These are phyloP conservation scores for Ilex aquifolium DNA, from an alignment of 257 asterid species.

Conservation along the genomic window DNA sequence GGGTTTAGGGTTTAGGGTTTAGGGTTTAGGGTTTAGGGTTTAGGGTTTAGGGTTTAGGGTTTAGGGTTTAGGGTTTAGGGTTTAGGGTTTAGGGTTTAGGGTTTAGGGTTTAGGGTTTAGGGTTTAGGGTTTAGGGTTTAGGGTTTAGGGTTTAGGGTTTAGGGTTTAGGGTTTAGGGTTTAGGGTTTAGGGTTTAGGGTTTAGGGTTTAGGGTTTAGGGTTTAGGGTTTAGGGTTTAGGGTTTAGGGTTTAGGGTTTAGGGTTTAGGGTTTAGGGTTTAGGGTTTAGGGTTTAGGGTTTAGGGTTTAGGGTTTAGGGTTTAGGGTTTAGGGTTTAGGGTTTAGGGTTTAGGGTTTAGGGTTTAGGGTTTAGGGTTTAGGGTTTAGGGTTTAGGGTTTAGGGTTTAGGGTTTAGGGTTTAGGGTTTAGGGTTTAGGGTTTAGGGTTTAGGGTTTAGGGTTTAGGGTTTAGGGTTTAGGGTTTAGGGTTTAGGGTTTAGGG, in stretches of 20 bases:
- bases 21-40: constrained; percentile 4
- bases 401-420: constrained; percentile 9
- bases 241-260: constrained; percentile 7
- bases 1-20: constrained; percentile 3
- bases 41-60: constrained; percentile 15
- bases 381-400: constrained; percentile 10
- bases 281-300: constrained; percentile 7
- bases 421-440: constrained; percentile 9
- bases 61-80: constrained; percentile 12
- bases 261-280: constrained; percentile 12
- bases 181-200: not conserved
- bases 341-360: not conserved
- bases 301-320: constrained; percentile 4
- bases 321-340: constrained; percentile 4
- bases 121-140: constrained; percentile 4
- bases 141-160: constrained; percentile 12
- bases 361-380: constrained; percentile 1
- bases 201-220: constrained; percentile 3
- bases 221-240: not conserved
- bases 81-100: constrained; percentile 5
- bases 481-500: constrained; percentile 2
- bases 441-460: constrained; percentile 3
- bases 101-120: constrained; percentile 7
- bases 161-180: constrained; percentile 8
- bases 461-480: not conserved